Evolutionary conservation across 441 rosid species (phyloP).

Genomic region (Erodium moschatum): DNA sequence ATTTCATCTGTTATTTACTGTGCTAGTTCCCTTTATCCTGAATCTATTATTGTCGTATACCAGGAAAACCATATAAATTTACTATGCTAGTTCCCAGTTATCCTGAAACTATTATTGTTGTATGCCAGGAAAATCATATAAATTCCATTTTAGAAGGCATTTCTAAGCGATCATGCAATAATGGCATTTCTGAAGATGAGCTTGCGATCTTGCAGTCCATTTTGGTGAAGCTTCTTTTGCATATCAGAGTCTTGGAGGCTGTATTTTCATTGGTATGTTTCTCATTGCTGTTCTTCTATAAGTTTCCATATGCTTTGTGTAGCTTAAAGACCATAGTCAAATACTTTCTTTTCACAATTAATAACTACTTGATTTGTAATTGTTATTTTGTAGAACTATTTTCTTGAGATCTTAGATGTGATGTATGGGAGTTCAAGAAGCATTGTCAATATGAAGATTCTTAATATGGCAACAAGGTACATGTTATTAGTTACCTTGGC

Average conservation of each 20-base stretch:
- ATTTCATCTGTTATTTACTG: background rate
- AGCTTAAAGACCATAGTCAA: background rate
- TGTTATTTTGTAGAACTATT: conserved; percentile 47
- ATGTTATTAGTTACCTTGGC: conserved; percentile 10
- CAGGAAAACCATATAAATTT: conserved; percentile 51
- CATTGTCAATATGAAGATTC: conserved; percentile 54
- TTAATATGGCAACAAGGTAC: conserved; percentile 64
- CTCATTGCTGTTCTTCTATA: conserved; percentile 11
- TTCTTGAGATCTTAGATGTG: conserved; percentile 67
- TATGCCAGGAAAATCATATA: conserved; percentile 50
- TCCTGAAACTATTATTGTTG: conserved; percentile 16
- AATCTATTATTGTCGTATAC: conserved; percentile 16
- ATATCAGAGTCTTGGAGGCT: conserved; percentile 48
- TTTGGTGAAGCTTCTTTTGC: conserved; percentile 64
- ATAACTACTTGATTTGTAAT: conserved; percentile 15
- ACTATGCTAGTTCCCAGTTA: conserved; percentile 11
- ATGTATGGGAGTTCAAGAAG: conserved; percentile 56
- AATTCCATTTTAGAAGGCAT: conserved; percentile 47
- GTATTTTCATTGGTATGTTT: conserved; percentile 60
- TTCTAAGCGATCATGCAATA: conserved; percentile 34
- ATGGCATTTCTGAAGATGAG: conserved; percentile 59
- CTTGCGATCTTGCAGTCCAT: conserved; percentile 64
- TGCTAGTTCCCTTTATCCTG: conserved; percentile 14
- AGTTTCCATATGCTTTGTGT: conserved; percentile 15
- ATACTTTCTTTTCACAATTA: conserved; percentile 7